Base-by-base conservation (phyloP, 1,139 yeast species). In the Wickerhamiella pararugosa region DNA sequence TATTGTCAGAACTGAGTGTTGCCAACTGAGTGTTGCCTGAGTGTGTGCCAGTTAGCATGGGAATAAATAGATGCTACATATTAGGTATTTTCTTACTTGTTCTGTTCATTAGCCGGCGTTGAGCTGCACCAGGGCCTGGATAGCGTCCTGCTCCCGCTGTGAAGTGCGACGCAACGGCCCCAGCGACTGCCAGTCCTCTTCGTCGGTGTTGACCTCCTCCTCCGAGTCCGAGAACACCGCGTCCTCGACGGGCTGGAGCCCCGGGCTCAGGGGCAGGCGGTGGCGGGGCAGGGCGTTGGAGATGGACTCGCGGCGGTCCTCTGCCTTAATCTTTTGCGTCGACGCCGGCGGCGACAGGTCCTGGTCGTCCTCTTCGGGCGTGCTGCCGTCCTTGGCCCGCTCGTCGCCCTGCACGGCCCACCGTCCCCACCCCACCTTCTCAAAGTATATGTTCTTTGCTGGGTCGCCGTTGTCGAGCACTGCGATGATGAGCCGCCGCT, bases 351-450 rank as follows among this genome's bases (percentile, higher is more conserved):
- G 41, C 11, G 33, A 25, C 5, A 36, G 36, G 29, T 38, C 41
- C 29, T 40, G 37, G 10, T 35, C 42, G 32, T 38, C 55, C 41
- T 36, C 58, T 50, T 35, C 58, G 43, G 45, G 45, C 36, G 54
- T 56, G 32, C 52, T 58, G 21, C 61, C 66, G 25, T 60, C 65
- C 36, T 61, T 65, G 5, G 37, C 37, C 9, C 38, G 33, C 11
- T 32, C 38, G 11, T 42, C 44, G 29, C 46, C 46, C 29, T 34
- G 45, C 6, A 87, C 93, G 27, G 87, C 84, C 97, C 97, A 87
- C 56, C 90, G 92, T 46, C 97, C 97, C 97, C 97, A 87, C 26
- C 96, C 96, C 34, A 86, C 86, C 64, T 87, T 87, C 54, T 84
- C 94, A 64, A 87, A 87, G 15, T 80, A 74, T n/a, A 69, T 64